Evolutionary conservation across 208 protist genomes (phyloP).

Genomic region (Crithidia acanthocephali): DNA sequence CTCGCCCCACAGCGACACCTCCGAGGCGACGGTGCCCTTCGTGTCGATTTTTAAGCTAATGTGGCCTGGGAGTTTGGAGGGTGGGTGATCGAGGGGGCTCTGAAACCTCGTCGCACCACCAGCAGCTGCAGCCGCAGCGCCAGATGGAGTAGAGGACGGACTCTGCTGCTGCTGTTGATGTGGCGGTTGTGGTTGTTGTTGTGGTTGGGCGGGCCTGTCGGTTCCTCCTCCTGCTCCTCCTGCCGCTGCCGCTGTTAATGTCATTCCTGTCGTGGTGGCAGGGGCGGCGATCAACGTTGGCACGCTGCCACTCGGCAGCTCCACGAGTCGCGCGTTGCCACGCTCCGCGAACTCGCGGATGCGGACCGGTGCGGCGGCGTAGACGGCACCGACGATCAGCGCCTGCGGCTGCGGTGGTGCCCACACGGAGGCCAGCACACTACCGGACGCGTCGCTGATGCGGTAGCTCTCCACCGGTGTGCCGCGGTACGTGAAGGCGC

Average conservation of each 20-base stretch:
- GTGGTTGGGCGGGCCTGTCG: not conserved
- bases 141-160: not conserved
- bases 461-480: slow-evolving; percentile 77
- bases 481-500: slow-evolving; percentile 66
- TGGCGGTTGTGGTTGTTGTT: not conserved
- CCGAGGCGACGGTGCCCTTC: slow-evolving; percentile 82
- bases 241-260: not conserved
- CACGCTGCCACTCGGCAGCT: slow-evolving; percentile 37
- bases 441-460: slow-evolving; percentile 78
- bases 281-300: not conserved
- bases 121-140: not conserved
- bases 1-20: slow-evolving; percentile 85
- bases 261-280: not conserved
- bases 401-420: slow-evolving; percentile 25
- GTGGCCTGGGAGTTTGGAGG: slow-evolving; percentile 31
- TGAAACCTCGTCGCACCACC: too few species aligned
- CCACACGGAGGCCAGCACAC: slow-evolving; percentile 72
- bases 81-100: not conserved
- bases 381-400: slow-evolving; percentile 51
- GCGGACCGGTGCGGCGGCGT: slow-evolving; percentile 52
- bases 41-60: slow-evolving; percentile 87
- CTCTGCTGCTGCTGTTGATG: slow-evolving; percentile 2
- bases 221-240: too few species aligned
- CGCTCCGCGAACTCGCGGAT: slow-evolving; percentile 66
- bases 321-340: slow-evolving; percentile 66